Evolutionary conservation across 78 protist species (phyloP).

Genomic region (Dictyostelium purpureum): DNA sequence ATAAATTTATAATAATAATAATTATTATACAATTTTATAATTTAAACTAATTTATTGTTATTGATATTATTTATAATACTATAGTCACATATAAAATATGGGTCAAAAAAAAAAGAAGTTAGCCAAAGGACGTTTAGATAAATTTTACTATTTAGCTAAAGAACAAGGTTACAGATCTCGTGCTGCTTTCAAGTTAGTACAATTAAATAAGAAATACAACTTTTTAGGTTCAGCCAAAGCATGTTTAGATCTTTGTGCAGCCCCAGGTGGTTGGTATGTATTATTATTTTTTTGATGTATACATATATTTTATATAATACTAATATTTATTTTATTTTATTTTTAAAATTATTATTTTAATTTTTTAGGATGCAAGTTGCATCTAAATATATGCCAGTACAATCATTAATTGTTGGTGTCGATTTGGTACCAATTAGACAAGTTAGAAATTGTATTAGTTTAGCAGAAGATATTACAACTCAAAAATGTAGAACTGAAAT

Average conservation of each 20-base stretch:
- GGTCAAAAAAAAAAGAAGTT: constrained; percentile 82
- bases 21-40: not conserved
- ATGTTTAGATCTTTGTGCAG: constrained; percentile 99
- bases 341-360: not conserved
- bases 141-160: constrained; percentile 98
- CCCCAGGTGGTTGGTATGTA: constrained; percentile 98
- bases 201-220: constrained; percentile 96
- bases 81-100: no score
- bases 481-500: constrained; percentile 90
- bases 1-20: not conserved
- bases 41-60: not conserved
- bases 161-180: constrained; percentile 98
- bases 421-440: constrained; percentile 98
- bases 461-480: constrained; percentile 98
- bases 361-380: constrained; percentile 96
- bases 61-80: not conserved
- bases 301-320: not conserved
- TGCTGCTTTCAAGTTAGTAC: constrained; percentile 99
- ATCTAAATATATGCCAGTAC: constrained; percentile 92
- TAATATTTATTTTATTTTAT: not conserved
- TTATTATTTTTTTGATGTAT: not conserved
- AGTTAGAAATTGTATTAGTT: constrained; percentile 86
- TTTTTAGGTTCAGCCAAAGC: constrained; percentile 89
- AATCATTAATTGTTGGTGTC: constrained; percentile 94
- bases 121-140: constrained; percentile 94